Base-by-base conservation (phyloP, 768 basidiomycete species). In the Austroboletus eburneus region DNA sequence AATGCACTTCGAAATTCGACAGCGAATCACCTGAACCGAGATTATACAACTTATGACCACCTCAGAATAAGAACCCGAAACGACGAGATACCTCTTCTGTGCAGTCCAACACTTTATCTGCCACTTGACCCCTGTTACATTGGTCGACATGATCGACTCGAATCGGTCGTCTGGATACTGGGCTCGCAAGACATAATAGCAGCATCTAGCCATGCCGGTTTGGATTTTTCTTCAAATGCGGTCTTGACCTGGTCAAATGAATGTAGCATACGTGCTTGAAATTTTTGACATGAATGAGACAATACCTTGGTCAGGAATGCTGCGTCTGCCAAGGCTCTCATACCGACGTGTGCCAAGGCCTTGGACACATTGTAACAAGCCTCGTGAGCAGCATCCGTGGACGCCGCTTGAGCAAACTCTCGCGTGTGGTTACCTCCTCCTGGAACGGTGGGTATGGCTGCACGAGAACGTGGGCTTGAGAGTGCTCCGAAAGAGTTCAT, bases 41-140 rank as follows among this genome's bases (percentile, higher is more conserved):
- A 56, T 87, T 90, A 73, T 96, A 98, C 47, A 96, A 66, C 84
- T 93, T 57, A 27, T 29, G 43, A 50, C 50, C 32, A 5, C 12
- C 12, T 4, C 32, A 14, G 20, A 17, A 4, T 20, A 17, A 8
- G 4, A 10, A n/a, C n/a, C n/a, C 50, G 14, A 21, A 52, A 38
- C 24, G n/a, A 23, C 33, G 45, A n/a, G 51, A 20, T 50, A 91
- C 91, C 78, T 93, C 94, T 59, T 91, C 91, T 54, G 92, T 92
- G 67, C 92, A 94, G 64, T 96, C 92, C 54, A 82, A 61, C 92
- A 96, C 65, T 87, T 92, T 61, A 95, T 77, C 16, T 91, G 79
- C 93, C 94, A 97, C 65, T 95, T n/a, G n/a, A n/a, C 92, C 5
- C 80, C 77, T 18, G 72, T 65, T n/a, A 72, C 74, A 12, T 70